Evolutionary conservation across 257 asterid species (phyloP).

Genomic region (Thymus quinquecostatus): DNA sequence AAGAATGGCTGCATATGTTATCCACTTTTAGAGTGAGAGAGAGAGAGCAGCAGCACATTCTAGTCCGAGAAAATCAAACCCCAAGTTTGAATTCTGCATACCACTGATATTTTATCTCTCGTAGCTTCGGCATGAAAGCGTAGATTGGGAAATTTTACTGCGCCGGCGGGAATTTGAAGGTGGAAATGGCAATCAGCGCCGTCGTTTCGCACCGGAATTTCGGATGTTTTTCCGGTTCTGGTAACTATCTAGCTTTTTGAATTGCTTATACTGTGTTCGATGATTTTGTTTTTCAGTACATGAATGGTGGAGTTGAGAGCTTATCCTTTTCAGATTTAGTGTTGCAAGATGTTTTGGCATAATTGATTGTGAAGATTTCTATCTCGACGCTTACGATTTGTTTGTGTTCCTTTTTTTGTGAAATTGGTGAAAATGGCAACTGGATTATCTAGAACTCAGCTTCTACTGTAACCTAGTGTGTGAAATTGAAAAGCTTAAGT

Average conservation of each 20-base stretch:
- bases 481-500: constrained; percentile 27
- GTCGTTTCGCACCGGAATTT: constrained; percentile 78
- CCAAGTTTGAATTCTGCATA: neutral
- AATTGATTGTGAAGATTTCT: neutral
- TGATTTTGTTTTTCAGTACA: neutral
- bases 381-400: constrained; percentile 10
- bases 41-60: neutral
- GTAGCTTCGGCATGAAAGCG: constrained; percentile 16
- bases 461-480: constrained; percentile 19
- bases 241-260: constrained; percentile 34
- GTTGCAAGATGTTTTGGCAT: neutral
- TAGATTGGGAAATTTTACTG: neutral
- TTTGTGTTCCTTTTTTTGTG: neutral
- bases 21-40: constrained; percentile 43
- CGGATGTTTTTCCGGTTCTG: constrained; percentile 69
- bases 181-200: constrained; percentile 78
- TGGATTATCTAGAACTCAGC: constrained; percentile 12
- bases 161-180: constrained; percentile 38
- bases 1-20: constrained; percentile 36
- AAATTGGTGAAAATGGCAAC: neutral
- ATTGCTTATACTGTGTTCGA: neutral
- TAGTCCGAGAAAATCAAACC: constrained; percentile 31
- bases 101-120: neutral
- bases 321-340: constrained; percentile 7
- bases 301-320: constrained; percentile 11